Evolutionary conservation across 2,329 filamentous ascomycete species (phyloP), one percentile per base, ranked within the genome.

Genomic region (Hypocreales sp.): DNA sequence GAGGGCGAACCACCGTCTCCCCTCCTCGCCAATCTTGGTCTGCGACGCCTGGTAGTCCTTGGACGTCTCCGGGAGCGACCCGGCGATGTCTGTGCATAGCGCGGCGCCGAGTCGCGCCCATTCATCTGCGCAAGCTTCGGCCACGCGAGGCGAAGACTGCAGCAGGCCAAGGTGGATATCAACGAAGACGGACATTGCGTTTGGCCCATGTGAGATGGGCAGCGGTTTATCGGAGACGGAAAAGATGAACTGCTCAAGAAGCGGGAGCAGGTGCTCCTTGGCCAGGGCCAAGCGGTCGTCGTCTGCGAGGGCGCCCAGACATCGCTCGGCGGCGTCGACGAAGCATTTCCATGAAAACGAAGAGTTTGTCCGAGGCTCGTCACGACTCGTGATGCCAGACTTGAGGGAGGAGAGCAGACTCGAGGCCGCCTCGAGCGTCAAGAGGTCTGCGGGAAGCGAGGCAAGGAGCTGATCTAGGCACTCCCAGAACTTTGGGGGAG

Each of bases 31-130:
- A 15, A 92, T 62, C 22, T 60, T 58, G 27, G 70, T 63, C 45
- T 93, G 83, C 0, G 82, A 92, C 22, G 63, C 61, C 15, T 68
- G 63, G 38, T 80, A 80, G 12, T 83, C 79, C 35, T 77, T 77
- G 0, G 83, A 84, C 30, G 87, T 73, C 44, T 87, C 83, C 1
- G 86, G 83, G 5, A 81, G 64, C 0, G 83, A 92, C 5, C 70
- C 68, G 29, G 73, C 74, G 31, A 93, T 72, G 20, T 67, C 64
- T 18, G 71, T 59, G 15, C 75, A 58, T n/a, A 93, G 53, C 0
- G 61, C 48, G 1, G 67, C 55, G 0, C 70, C 67, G n/a, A 83
- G 50, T 2, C 56, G 56, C 3, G 58, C 48, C 80, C 81, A 90
- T 35, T 75, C 59, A 4, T 59, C 48, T 11, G 57, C 47, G 0